Evolutionary conservation across 2,329 filamentous ascomycete genomes (phyloP).

Genomic region (Dryadomyces quercus-mongolicae): DNA sequence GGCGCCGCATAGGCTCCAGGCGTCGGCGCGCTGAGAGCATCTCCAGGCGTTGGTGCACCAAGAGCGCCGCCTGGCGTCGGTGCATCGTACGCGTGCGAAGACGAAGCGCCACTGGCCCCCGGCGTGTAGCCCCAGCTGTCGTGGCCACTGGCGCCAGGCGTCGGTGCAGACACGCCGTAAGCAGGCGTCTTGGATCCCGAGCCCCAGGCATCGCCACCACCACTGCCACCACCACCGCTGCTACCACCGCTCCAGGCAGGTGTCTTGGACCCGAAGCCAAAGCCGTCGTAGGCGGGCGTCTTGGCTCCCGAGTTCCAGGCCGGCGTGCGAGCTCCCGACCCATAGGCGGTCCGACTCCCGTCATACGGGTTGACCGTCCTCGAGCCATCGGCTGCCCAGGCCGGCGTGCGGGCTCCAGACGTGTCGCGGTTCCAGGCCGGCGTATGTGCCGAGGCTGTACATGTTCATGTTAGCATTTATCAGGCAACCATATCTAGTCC

Average conservation of each 20-base stretch:
- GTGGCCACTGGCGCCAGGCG: slow-evolving; percentile 42
- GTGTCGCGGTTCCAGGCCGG: slow-evolving; percentile 50
- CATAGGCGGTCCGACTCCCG: slow-evolving; percentile 67
- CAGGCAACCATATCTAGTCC: too few relatives aligned
- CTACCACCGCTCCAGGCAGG: slow-evolving; percentile 41
- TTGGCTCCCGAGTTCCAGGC: slow-evolving; percentile 70
- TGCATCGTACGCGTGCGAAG: slow-evolving; percentile 50
- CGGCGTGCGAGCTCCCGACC: slow-evolving; percentile 57
- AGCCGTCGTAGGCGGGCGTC: slow-evolving; percentile 54
- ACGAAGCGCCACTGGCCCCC: slow-evolving; percentile 25
- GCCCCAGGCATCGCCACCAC: slow-evolving; percentile 11
- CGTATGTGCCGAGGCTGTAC: slow-evolving; percentile 45
- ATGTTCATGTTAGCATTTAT: too few relatives aligned
- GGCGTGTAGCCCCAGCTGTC: slow-evolving; percentile 51
- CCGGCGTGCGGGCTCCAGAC: slow-evolving; percentile 52
- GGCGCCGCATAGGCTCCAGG: slow-evolving; percentile 57
- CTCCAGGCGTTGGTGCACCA: slow-evolving; percentile 49
- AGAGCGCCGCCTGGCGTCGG: slow-evolving; percentile 51
- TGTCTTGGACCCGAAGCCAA: slow-evolving; percentile 56
- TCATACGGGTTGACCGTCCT: slow-evolving; percentile 60
- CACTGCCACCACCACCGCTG: slow-evolving; percentile 8
- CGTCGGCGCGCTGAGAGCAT: slow-evolving; percentile 52
- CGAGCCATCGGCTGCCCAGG: slow-evolving; percentile 53
- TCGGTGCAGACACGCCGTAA: slow-evolving; percentile 49
- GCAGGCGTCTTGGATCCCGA: slow-evolving; percentile 64